Evolutionary conservation across 805 yeast species (phyloP).

Genomic region (Lipomyces anomalus): DNA sequence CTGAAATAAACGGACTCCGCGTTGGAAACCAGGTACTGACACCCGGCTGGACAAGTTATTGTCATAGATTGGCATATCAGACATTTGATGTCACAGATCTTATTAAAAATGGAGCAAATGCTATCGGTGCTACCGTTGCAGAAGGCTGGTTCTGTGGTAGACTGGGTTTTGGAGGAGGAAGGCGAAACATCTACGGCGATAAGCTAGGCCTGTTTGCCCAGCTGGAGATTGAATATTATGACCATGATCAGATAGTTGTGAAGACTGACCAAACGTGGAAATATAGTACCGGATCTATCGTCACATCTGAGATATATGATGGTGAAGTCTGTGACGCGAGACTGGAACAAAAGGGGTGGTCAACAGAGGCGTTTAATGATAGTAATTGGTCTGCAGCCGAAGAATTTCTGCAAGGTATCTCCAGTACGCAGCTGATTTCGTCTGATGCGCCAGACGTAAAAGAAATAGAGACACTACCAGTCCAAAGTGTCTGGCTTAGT

Average conservation of each 20-base stretch:
- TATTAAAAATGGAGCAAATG: conserved; percentile 16
- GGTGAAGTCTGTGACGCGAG: conserved; percentile 30
- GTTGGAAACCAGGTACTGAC: conserved; percentile 26
- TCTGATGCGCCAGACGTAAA: conserved; percentile 18
- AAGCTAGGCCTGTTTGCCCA: conserved; percentile 24
- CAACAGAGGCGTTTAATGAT: conserved; percentile 7
- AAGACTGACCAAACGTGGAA: conserved; percentile 27
- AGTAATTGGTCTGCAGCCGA: too few relatives aligned
- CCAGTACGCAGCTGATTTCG: conserved; percentile 9
- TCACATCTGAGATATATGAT: conserved; percentile 26
- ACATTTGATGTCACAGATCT: conserved; percentile 25
- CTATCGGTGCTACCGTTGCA: conserved; percentile 26
- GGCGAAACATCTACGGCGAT: conserved; percentile 26
- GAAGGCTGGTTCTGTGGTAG: conserved; percentile 31
- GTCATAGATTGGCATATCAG: conserved; percentile 26
- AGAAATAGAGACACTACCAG: too few relatives aligned
- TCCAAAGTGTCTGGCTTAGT: conserved; percentile 20
- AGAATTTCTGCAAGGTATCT: too few relatives aligned
- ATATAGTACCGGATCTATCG: conserved; percentile 24
- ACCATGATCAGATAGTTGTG: conserved; percentile 15
- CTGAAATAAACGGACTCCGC: conserved; percentile 26
- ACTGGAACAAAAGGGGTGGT: conserved; percentile 24
- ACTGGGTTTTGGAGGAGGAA: conserved; percentile 30
- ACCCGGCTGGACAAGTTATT: conserved; percentile 31
- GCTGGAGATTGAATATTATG: conserved; percentile 21